Percentiles rank a stretch among this genome's conserved stretches.
Evolutionary conservation across 2,329 filamentous ascomycete species (phyloP).

Genomic region (Teratosphaeria viscida): DNA sequence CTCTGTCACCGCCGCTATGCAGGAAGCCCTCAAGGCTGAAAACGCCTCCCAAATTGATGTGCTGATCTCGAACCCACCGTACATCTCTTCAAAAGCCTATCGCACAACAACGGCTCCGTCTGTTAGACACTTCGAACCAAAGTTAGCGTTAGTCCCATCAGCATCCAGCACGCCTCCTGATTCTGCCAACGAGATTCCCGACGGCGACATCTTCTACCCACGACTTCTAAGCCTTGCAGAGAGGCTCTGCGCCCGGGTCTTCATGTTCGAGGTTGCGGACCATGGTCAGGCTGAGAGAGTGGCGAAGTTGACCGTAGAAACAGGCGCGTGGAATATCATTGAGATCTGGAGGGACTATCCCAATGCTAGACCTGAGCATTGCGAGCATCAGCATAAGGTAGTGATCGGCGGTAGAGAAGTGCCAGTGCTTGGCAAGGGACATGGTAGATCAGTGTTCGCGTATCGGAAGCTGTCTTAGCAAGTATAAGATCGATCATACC

Average conservation of each 20-base stretch:
- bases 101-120: constrained; percentile 55
- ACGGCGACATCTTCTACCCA: constrained; percentile 55
- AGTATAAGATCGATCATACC: background rate
- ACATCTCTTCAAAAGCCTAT: constrained; percentile 62
- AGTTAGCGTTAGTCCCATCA: constrained; percentile 61
- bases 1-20: constrained; percentile 6
- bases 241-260: constrained; percentile 40
- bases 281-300: constrained; percentile 57
- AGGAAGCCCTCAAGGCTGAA: background rate
- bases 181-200: background rate
- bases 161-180: background rate
- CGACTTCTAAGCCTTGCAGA: constrained; percentile 49
- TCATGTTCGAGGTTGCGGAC: constrained; percentile 65
- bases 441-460: constrained; percentile 35
- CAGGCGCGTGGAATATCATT: constrained; percentile 29
- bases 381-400: constrained; percentile 17
- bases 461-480: constrained; percentile 17
- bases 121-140: constrained; percentile 74
- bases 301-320: constrained; percentile 36
- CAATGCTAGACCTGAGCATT: constrained; percentile 18
- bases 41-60: constrained; percentile 38
- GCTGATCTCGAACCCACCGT: constrained; percentile 82
- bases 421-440: constrained; percentile 28
- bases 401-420: constrained; percentile 9
- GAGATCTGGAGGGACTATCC: constrained; percentile 68